Evolutionary conservation across 768 basidiomycete genomes (phyloP).

Genomic region (Amanita molliuscula): DNA sequence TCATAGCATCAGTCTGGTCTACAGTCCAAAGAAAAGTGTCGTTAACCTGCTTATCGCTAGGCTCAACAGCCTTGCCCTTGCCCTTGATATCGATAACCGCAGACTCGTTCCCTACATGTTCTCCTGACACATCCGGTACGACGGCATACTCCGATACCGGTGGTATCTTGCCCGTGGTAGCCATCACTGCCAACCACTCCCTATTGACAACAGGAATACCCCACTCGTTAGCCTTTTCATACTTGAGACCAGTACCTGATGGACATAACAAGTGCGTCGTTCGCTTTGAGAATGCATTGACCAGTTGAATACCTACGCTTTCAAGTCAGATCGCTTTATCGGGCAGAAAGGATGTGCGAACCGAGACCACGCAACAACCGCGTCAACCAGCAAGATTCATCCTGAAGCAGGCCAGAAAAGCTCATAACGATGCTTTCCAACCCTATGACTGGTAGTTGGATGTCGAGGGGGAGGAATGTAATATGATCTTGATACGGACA

Average conservation of each 20-base stretch:
- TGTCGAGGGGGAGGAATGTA: slow-evolving; percentile 56
- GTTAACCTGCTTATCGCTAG: slow-evolving; percentile 6
- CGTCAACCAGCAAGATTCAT: slow-evolving; percentile 55
- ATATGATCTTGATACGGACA: slow-evolving; percentile 58
- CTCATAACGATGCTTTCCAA: slow-evolving; percentile 50
- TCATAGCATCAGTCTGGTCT: slow-evolving; percentile 13
- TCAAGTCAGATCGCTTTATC: not conserved
- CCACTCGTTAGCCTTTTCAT: slow-evolving; percentile 74
- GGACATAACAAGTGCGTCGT: slow-evolving; percentile 81
- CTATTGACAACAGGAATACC: slow-evolving; percentile 59
- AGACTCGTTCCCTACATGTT: not conserved
- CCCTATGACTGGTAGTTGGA: slow-evolving; percentile 48
- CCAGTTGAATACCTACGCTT: slow-evolving; percentile 39
- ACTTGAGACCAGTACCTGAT: slow-evolving; percentile 59
- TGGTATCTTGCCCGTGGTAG: slow-evolving; percentile 39
- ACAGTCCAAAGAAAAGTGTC: not conserved
- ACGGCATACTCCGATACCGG: slow-evolving; percentile 22
- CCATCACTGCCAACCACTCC: slow-evolving; percentile 60
- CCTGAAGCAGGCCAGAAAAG: slow-evolving; percentile 67
- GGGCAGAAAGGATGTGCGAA: slow-evolving; percentile 16
- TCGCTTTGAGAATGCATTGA: slow-evolving; percentile 49
- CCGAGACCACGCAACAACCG: slow-evolving; percentile 62
- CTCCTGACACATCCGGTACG: slow-evolving; percentile 5
- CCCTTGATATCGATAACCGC: slow-evolving; percentile 13
- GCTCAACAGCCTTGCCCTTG: slow-evolving; percentile 18